Base-by-base conservation (phyloP, 768 basidiomycete genomes). In the Hemileccinum rubropunctum region DNA sequence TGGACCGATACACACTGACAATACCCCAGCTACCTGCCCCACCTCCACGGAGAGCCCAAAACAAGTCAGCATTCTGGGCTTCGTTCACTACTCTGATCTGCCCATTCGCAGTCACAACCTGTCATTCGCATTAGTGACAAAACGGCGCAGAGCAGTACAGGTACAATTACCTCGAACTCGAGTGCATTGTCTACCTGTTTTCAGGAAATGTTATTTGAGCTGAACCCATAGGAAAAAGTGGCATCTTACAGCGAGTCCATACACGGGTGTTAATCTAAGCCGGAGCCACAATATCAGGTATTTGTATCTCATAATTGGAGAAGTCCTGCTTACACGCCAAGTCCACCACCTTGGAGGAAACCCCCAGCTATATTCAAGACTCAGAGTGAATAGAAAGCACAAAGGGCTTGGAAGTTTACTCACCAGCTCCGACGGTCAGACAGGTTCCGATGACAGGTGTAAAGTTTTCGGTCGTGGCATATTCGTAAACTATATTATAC, bases 1-100 rank as follows among this genome's bases (percentile, higher is more conserved):
- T 11, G 13, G 6, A 30, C 17, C 14, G n/a, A 35, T 28, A 61
- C 61, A 15, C 39, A 62, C 61, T 70, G 39, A 80, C 62, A 27
- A 81, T 66, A 11, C 75, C 79, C 55, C 66, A 81, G 11, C 73
- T 79, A n/a, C 77, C 75, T 0, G 75, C 77, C 0, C 80, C 80
- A 0, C 76, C 77, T 6, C 79, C 80, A 26, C 78, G 67, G 20
- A 80, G 56, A 2, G 80, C 81, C 76, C 77, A 81, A 61, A 79
- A 81, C 6, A 82, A 66, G 48, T 81, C 76, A 3, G 65, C 9
- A 56, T 80, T 68, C 35, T 70, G 65, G 49, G 67, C 65, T 3
- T 62, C 58, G 50, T 80, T 82, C 17, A 63, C 75, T 0, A 57
- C 69, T 42, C 73, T 59, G 28, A 70, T 56, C 6, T 66, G 47